Conservation (phyloP, 2,329 filamentous ascomycete species). For the Pyricularia pennisetigena region DNA sequence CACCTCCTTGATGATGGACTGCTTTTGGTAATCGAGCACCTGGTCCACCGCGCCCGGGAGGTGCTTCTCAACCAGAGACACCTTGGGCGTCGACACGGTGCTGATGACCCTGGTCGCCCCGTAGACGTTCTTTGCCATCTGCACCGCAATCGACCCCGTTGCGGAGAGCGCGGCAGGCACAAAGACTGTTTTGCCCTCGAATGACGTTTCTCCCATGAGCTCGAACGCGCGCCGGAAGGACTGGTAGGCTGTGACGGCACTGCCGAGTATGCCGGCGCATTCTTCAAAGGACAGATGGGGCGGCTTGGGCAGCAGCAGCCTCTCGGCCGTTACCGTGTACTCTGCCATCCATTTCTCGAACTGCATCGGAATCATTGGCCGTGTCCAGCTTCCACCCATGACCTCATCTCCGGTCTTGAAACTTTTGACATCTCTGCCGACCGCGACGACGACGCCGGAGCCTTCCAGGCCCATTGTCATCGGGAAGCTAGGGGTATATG, state of each 20-base stretch:
- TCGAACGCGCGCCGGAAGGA: constrained; percentile 27
- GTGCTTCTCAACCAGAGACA: constrained; percentile 30
- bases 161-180: constrained; percentile 39
- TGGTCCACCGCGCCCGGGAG: constrained; percentile 36
- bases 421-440: constrained; percentile 17
- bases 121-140: constrained; percentile 40
- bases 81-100: constrained; percentile 41
- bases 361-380: constrained; percentile 21
- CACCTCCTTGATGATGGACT: constrained; percentile 25
- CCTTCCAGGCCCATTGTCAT: constrained; percentile 16
- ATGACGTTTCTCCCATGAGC: constrained; percentile 21
- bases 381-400: constrained; percentile 26
- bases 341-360: constrained; percentile 27
- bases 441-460: constrained; percentile 19
- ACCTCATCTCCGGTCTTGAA: constrained; percentile 25
- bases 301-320: constrained; percentile 23
- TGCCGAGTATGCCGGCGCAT: constrained; percentile 21
- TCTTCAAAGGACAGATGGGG: constrained; percentile 15
- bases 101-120: constrained; percentile 35
- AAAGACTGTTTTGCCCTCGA: constrained; percentile 41
- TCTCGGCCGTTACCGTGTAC: constrained; percentile 25
- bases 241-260: constrained; percentile 33
- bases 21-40: constrained; percentile 39
- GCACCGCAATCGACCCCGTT: constrained; percentile 33
- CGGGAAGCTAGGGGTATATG: constrained; percentile 12